These are phyloP conservation scores for Pharnaceum exiguum DNA, from an alignment of 148 eudicot species.

Conservation along the genomic window DNA sequence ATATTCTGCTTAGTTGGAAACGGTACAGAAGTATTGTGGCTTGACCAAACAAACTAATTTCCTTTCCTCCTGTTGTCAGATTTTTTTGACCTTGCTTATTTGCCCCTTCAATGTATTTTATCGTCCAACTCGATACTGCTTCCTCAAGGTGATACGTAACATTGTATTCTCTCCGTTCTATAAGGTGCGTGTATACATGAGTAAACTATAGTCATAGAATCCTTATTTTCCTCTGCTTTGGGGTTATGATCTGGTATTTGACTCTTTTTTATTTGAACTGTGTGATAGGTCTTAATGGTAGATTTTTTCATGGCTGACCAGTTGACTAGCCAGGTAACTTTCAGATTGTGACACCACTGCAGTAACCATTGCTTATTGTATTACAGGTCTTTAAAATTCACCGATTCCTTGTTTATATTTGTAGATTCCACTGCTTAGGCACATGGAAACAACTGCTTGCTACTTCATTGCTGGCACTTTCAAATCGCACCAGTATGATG, in stretches of 20 bases:
- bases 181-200: slow-evolving; percentile 39
- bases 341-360: not conserved
- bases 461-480: slow-evolving; percentile 70
- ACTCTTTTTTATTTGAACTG: slow-evolving; percentile 4
- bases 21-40: not conserved
- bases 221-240: not conserved
- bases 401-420: not conserved
- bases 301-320: slow-evolving; percentile 99
- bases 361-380: not conserved
- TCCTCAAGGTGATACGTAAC: slow-evolving; percentile 78
- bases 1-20: not conserved
- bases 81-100: slow-evolving; percentile 42
- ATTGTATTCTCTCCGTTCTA: slow-evolving; percentile 84
- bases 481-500: slow-evolving; percentile 46
- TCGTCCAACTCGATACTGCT: slow-evolving; percentile 70
- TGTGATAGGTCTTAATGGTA: slow-evolving; percentile 73
- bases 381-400: not conserved
- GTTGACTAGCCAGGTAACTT: slow-evolving; percentile 87
- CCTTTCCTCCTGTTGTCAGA: slow-evolving; percentile 27
- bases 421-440: slow-evolving; percentile 76
- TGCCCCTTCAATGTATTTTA: slow-evolving; percentile 76
- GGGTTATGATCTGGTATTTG: not conserved
- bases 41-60: not conserved
- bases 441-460: slow-evolving; percentile 79
- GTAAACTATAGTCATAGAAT: not conserved